Evolutionary conservation across 176 grass and related monocot genomes (phyloP).

Genomic region (Carex littledalei): DNA sequence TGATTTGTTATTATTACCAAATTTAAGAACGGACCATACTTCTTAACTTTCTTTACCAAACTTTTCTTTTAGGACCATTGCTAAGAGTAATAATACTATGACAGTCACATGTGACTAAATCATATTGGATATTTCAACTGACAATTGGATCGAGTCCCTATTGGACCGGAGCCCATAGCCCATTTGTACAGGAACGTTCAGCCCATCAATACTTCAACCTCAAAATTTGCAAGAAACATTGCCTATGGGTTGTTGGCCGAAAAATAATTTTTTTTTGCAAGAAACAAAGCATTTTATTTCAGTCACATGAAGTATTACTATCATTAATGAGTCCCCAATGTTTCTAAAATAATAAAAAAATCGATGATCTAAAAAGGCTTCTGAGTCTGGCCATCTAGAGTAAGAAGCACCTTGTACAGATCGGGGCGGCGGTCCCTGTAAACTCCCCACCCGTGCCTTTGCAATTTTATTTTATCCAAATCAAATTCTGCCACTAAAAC

Average conservation of each 20-base stretch:
- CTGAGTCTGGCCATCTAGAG: constrained; percentile 54
- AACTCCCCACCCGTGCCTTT: constrained; percentile 72
- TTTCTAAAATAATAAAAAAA: neutral
- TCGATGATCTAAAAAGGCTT: neutral
- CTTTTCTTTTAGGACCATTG: neutral
- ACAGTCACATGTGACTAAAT: neutral
- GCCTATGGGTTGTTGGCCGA: no score
- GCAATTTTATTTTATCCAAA: constrained; percentile 66
- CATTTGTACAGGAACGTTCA: neutral
- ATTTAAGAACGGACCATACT: neutral
- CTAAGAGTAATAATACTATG: neutral
- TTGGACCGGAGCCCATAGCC: neutral
- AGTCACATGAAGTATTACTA: neutral
- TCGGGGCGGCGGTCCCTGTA: constrained; percentile 84
- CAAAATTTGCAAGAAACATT: neutral
- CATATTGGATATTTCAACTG: neutral
- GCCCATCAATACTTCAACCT: neutral
- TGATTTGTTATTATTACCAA: neutral
- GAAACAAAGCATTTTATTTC: neutral
- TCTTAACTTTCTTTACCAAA: neutral
- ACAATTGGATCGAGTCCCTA: neutral
- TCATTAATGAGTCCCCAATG: neutral
- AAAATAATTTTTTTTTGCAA: neutral
- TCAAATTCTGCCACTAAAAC: constrained; percentile 72
- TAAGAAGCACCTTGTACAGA: constrained; percentile 72